Evolutionary conservation across 106 monocot species (phyloP).

Genomic region (Dendrobium huoshanense): DNA sequence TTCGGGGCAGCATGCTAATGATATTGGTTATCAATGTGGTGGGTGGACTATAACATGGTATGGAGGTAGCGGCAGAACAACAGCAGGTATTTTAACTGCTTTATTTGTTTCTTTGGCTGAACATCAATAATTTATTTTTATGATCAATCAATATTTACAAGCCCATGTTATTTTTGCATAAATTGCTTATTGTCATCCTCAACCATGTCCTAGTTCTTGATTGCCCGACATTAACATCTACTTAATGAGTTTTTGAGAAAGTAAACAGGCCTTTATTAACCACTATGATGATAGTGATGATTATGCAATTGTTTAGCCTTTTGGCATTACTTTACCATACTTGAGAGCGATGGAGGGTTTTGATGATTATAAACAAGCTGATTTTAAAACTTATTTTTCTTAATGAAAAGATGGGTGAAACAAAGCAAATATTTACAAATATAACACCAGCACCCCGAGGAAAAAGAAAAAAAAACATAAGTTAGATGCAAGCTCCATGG

Average conservation of each 20-base stretch:
- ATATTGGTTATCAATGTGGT: conserved; percentile 90
- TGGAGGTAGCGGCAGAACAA: conserved; percentile 62
- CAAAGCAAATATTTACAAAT: too few relatives aligned
- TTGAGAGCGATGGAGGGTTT: neutral
- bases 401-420: too few relatives aligned
- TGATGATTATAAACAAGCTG: neutral
- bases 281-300: neutral
- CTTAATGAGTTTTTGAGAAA: neutral
- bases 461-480: too few relatives aligned
- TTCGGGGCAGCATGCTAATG: conserved; percentile 71
- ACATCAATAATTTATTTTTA: too few relatives aligned
- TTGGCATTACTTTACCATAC: neutral
- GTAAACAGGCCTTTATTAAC: neutral
- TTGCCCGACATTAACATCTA: neutral
- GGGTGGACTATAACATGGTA: conserved; percentile 85
- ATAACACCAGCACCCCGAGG: too few relatives aligned
- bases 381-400: too few relatives aligned
- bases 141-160: too few relatives aligned
- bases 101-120: neutral
- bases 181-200: neutral
- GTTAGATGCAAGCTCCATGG: too few relatives aligned
- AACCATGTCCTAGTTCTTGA: neutral
- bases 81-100: conserved; percentile 34
- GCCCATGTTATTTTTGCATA: neutral
- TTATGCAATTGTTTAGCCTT: neutral